Percentiles rank a stretch among this genome's conserved stretches.
These are phyloP conservation scores for Colletotrichum destructivum DNA, from an alignment of 2,329 filamentous ascomycete species.

Conservation along the genomic window DNA sequence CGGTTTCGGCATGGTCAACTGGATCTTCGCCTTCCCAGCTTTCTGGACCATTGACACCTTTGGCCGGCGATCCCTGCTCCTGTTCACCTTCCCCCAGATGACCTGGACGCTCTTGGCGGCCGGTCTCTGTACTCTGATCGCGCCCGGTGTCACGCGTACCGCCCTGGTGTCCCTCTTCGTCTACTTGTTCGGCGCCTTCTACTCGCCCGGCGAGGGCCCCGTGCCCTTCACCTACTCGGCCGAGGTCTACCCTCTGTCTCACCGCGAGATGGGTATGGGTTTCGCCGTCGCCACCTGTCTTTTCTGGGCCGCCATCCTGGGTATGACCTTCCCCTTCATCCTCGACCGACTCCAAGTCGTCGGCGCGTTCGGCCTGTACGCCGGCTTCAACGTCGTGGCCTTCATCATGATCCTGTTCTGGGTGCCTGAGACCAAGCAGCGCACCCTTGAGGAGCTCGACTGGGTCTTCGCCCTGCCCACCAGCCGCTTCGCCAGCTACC, in stretches of 20 bases:
- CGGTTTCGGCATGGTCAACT: constrained; percentile 70
- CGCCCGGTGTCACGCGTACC: constrained; percentile 48
- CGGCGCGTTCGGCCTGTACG: constrained; percentile 66
- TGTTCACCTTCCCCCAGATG: constrained; percentile 74
- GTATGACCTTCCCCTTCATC: constrained; percentile 75
- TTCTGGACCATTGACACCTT: constrained; percentile 67
- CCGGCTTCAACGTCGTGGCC: constrained; percentile 69
- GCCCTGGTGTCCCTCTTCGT: constrained; percentile 65
- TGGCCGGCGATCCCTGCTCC: constrained; percentile 67
- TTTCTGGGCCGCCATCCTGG: constrained; percentile 71
- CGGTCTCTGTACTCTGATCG: constrained; percentile 68
- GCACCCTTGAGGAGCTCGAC: constrained; percentile 64
- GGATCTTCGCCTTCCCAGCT: constrained; percentile 71
- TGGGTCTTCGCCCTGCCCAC: constrained; percentile 56
- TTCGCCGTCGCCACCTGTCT: constrained; percentile 78
- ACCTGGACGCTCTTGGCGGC: constrained; percentile 71
- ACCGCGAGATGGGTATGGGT: constrained; percentile 80
- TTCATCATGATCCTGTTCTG: constrained; percentile 70
- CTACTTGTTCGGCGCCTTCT: constrained; percentile 49
- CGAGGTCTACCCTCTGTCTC: constrained; percentile 79
- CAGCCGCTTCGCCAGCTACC: constrained; percentile 51
- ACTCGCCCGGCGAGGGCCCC: constrained; percentile 68
- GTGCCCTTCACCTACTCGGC: constrained; percentile 79
- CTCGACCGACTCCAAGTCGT: constrained; percentile 58
- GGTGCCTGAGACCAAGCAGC: constrained; percentile 73